Conservation (phyloP, 1,284 basidiomycete genomes). For the Trametes hirsuta region DNA sequence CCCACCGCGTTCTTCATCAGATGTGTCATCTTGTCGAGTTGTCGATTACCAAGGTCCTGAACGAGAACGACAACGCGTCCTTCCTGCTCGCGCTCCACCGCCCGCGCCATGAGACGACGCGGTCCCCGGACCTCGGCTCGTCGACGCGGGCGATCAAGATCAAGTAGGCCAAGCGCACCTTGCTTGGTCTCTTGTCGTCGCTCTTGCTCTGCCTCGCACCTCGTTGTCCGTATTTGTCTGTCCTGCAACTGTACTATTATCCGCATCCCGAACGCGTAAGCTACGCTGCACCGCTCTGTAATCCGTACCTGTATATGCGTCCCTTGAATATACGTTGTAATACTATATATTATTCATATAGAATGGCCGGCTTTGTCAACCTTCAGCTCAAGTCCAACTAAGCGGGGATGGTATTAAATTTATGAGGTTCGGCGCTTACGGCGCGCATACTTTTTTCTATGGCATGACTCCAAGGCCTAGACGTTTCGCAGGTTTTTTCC, state of each 20-base stretch:
- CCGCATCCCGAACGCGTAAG: conserved; percentile 13
- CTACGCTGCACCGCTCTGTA: conserved; percentile 17
- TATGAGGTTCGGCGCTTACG: too few species aligned
- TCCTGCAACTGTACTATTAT: conserved; percentile 29
- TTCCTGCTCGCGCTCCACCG: conserved; percentile 66
- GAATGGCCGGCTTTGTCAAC: too few species aligned
- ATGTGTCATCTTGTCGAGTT: conserved; percentile 70
- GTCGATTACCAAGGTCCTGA: conserved; percentile 68
- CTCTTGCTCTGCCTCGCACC: conserved; percentile 11
- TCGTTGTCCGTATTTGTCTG: conserved; percentile 6
- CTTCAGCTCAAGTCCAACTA: too few species aligned
- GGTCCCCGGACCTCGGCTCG: conserved; percentile 26
- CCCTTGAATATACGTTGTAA: conserved; percentile 16
- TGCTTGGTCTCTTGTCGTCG: neutral
- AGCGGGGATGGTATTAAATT: too few species aligned
- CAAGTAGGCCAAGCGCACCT: conserved; percentile 26
- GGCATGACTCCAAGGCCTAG: too few species aligned
- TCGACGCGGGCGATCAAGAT: conserved; percentile 35
- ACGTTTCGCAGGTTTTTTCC: too few species aligned
- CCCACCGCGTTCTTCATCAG: conserved; percentile 37
- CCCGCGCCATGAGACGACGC: conserved; percentile 23
- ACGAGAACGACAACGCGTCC: conserved; percentile 65
- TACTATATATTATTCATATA: neutral
- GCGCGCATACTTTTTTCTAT: too few species aligned
- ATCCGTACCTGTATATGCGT: conserved; percentile 21